Percentiles rank a stretch among this genome's conserved stretches.
These are phyloP conservation scores for Bromus sterilis DNA, from an alignment of 176 grass and related monocot species.

Conservation along the genomic window DNA sequence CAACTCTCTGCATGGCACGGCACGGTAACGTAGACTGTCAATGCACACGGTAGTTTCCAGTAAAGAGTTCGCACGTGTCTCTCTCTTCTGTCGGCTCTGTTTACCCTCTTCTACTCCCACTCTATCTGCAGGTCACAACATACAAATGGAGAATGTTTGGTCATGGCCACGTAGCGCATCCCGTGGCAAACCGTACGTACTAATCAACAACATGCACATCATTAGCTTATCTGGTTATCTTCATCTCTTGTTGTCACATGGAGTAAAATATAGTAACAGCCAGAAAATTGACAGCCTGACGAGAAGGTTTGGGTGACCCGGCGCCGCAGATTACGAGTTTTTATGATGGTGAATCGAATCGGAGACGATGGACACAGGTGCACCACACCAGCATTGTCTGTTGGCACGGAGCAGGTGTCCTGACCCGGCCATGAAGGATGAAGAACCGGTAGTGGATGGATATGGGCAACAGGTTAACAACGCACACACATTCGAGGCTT, in stretches of 20 bases:
- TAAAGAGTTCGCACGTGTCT: neutral
- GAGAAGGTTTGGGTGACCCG: neutral
- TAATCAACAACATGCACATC: neutral
- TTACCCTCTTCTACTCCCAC: neutral
- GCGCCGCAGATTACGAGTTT: neutral
- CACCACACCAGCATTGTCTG: neutral
- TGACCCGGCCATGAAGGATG: neutral
- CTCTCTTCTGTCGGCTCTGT: neutral
- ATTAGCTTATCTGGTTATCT: neutral
- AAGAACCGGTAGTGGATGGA: no score
- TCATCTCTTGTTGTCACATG: neutral
- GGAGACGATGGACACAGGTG: neutral
- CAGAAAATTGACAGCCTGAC: neutral
- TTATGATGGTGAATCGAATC: neutral
- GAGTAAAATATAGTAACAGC: no score
- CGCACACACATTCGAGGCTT: neutral
- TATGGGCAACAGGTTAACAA: neutral
- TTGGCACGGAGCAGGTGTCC: constrained; percentile 1
- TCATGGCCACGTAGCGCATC: neutral
- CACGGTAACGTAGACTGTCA: neutral
- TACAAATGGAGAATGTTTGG: neutral
- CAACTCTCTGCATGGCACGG: neutral
- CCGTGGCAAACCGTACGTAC: neutral
- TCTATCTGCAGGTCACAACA: neutral
- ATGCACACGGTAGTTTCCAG: neutral